Evolutionary conservation across 495 filamentous ascomycete genomes (phyloP).

Genomic region (Penicillium salamii): DNA sequence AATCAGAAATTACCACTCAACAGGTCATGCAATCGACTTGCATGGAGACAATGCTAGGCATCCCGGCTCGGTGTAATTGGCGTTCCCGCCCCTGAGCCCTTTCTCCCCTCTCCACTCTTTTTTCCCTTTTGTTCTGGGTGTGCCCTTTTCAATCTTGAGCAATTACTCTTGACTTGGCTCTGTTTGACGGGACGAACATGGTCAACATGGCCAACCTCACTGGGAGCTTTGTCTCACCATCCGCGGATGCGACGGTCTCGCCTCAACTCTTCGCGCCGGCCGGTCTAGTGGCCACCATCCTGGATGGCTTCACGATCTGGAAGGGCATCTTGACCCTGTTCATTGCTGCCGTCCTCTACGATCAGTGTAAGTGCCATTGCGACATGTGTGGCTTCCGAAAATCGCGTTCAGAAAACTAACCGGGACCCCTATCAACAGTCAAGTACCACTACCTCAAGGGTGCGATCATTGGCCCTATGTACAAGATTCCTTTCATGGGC

Average conservation of each 20-base stretch:
- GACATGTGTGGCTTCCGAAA: background rate
- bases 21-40: background rate
- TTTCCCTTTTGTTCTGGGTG: slow-evolving; percentile 11
- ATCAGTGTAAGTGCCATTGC: slow-evolving; percentile 65
- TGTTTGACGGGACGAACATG: slow-evolving; percentile 1
- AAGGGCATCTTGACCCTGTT: slow-evolving; percentile 64
- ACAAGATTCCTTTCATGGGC: slow-evolving; percentile 92
- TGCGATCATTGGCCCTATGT: slow-evolving; percentile 73
- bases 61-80: slow-evolving; percentile 14
- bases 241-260: slow-evolving; percentile 62
- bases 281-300: slow-evolving; percentile 41
- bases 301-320: slow-evolving; percentile 59
- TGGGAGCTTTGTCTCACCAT: slow-evolving; percentile 72
- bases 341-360: slow-evolving; percentile 70
- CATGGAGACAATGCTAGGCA: slow-evolving; percentile 1
- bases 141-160: background rate
- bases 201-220: slow-evolving; percentile 59
- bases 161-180: background rate
- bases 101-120: slow-evolving; percentile 10
- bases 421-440: slow-evolving; percentile 48
- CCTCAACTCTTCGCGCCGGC: slow-evolving; percentile 42
- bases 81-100: slow-evolving; percentile 27
- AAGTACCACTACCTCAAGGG: slow-evolving; percentile 86
- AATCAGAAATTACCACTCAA: background rate
- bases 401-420: slow-evolving; percentile 6